A percentile compares a stretch with the other conserved stretches of the same genome.
Conservation (phyloP, 2,329 filamentous ascomycete species). For the Trematosphaeria pertusa region DNA sequence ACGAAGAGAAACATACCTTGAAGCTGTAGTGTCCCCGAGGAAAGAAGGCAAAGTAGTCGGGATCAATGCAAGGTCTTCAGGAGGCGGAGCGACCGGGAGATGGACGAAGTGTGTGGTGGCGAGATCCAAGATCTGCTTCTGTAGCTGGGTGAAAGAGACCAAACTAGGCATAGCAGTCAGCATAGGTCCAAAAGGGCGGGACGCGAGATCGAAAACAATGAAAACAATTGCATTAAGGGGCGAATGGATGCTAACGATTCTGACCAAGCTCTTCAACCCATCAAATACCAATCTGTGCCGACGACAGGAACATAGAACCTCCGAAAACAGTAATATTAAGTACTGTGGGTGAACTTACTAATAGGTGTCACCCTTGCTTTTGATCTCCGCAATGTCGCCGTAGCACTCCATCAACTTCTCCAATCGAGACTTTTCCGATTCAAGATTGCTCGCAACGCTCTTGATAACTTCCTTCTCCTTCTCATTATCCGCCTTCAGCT, state of each 20-base stretch:
- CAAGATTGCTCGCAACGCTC: slow-evolving; percentile 49
- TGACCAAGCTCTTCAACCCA: slow-evolving; percentile 12
- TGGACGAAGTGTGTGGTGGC: slow-evolving; percentile 61
- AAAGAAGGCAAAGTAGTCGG: slow-evolving; percentile 62
- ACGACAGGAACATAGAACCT: slow-evolving; percentile 4
- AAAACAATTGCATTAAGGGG: slow-evolving; percentile 37
- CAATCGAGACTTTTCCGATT: slow-evolving; percentile 50
- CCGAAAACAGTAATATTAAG: slow-evolving; percentile 17
- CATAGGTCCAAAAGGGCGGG: slow-evolving; percentile 16
- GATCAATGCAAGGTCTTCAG: slow-evolving; percentile 59
- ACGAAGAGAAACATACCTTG: slow-evolving; percentile 40
- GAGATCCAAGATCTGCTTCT: slow-evolving; percentile 59
- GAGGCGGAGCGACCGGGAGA: slow-evolving; percentile 58
- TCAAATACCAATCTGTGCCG: slow-evolving; percentile 20
- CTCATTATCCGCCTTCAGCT: slow-evolving; percentile 42
- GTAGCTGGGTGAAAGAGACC: slow-evolving; percentile 60
- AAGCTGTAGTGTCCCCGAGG: slow-evolving; percentile 59
- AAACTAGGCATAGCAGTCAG: slow-evolving; percentile 47
- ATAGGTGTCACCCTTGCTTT: slow-evolving; percentile 52
- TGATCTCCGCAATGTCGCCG: slow-evolving; percentile 51
- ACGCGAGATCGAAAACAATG: slow-evolving; percentile 15
- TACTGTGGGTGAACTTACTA: slow-evolving; percentile 50
- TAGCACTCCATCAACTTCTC: slow-evolving; percentile 53
- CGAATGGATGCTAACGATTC: slow-evolving; percentile 20
- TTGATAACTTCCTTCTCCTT: slow-evolving; percentile 47